phyloP scores from a whole-genome alignment of 2,329 filamentous ascomycete species.

The Fusarium multiceps region DNA sequence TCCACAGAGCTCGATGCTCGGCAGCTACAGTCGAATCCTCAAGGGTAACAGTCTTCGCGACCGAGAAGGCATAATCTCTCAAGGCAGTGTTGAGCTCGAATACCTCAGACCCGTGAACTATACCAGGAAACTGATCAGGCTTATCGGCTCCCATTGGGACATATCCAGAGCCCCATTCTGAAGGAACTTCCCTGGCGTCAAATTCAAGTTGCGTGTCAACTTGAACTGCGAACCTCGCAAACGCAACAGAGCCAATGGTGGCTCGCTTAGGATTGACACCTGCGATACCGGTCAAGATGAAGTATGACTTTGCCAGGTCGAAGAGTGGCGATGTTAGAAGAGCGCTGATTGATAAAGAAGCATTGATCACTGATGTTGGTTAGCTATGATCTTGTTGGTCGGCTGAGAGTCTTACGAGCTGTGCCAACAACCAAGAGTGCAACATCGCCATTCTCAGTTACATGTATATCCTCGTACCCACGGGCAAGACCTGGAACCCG shows the following conservation, averaged over 20 bases:
- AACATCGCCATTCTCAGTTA: slow-evolving; percentile 11
- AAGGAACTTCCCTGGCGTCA: slow-evolving; percentile 32
- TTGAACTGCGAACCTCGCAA: slow-evolving; percentile 39
- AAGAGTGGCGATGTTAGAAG: slow-evolving; percentile 28
- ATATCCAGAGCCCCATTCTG: slow-evolving; percentile 33
- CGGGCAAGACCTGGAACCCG: slow-evolving; percentile 23
- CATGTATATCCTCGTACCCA: slow-evolving; percentile 25
- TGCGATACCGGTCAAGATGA: slow-evolving; percentile 36
- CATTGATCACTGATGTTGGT: slow-evolving; percentile 22
- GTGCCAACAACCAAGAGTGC: slow-evolving; percentile 30
- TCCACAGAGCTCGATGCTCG: slow-evolving; percentile 19
- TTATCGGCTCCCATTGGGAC: slow-evolving; percentile 31
- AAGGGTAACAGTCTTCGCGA: slow-evolving; percentile 3
- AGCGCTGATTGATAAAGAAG: slow-evolving; percentile 26
- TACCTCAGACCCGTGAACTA: slow-evolving; percentile 37
- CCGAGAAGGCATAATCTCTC: slow-evolving; percentile 26
- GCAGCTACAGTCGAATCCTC: slow-evolving; percentile 12
- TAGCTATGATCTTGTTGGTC: fast-evolving
- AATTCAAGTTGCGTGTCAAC: slow-evolving; percentile 35
- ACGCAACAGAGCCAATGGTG: slow-evolving; percentile 34
- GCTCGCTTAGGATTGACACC: slow-evolving; percentile 38
- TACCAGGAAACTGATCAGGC: slow-evolving; percentile 24
- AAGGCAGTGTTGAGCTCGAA: slow-evolving; percentile 31
- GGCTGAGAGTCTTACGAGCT: neutral
- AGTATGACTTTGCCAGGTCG: slow-evolving; percentile 32